Conservation (phyloP, 2,329 filamentous ascomycete species). For the Clarireedia monteithiana region DNA sequence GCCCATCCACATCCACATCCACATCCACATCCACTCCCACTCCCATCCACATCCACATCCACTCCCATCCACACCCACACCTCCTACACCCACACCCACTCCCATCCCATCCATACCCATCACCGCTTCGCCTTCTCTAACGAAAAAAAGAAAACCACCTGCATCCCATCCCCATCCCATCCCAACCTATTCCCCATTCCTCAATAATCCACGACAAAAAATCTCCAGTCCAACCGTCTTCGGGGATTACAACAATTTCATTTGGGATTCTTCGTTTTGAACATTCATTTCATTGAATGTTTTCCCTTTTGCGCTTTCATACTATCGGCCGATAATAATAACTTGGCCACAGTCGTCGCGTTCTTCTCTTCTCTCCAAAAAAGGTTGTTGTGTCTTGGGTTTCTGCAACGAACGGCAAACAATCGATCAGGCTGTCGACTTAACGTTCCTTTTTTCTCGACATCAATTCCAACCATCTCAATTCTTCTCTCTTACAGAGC, state of each 20-base stretch:
- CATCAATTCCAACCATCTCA: background rate
- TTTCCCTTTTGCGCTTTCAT: background rate
- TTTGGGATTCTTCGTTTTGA: background rate
- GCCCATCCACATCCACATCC: too few species aligned
- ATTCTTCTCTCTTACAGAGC: slow-evolving; percentile 8
- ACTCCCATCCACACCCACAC: background rate
- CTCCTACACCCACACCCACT: background rate
- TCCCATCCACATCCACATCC: too few species aligned
- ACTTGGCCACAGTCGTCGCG: slow-evolving; percentile 18
- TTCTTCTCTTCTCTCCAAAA: slow-evolving; percentile 1
- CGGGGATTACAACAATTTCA: slow-evolving; percentile 5
- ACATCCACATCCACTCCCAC: too few species aligned
- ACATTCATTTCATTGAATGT: slow-evolving; percentile 6
- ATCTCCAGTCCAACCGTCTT: background rate
- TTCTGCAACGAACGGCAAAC: slow-evolving; percentile 9
- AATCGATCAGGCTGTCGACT: slow-evolving; percentile 9
- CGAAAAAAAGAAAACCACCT: too few species aligned
- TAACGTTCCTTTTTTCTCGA: slow-evolving; percentile 15
- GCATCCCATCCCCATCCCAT: background rate
- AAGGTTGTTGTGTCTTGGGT: slow-evolving; percentile 12
- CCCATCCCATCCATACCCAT: background rate
- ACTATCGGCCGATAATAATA: background rate
- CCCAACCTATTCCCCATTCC: background rate
- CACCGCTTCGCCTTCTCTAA: background rate
- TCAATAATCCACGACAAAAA: background rate